Evolutionary conservation across 768 basidiomycete genomes (phyloP).

Genomic region (Auriscalpium microsporum): DNA sequence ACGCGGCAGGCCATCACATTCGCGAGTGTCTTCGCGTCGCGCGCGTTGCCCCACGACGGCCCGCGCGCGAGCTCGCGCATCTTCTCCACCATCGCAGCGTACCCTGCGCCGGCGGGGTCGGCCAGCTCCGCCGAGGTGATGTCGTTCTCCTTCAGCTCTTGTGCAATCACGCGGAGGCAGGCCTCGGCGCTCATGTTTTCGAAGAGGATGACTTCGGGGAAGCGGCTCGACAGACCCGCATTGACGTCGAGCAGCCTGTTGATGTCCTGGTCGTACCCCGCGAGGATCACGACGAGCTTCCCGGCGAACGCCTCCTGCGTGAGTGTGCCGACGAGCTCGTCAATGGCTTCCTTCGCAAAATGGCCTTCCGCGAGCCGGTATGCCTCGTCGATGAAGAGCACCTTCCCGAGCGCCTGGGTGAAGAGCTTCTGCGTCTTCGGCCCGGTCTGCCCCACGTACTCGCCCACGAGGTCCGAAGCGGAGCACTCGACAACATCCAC

Average conservation of each 20-base stretch:
- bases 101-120: conserved; percentile 22
- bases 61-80: conserved; percentile 36
- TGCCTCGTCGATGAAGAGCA: conserved; percentile 67
- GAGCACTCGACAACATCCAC: conserved; percentile 59
- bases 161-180: conserved; percentile 42
- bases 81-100: conserved; percentile 29
- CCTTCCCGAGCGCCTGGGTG: conserved; percentile 57
- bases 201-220: conserved; percentile 54
- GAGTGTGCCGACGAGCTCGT: conserved; percentile 57
- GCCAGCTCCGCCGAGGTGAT: conserved; percentile 32
- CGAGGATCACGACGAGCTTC: conserved; percentile 59
- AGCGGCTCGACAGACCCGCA: conserved; percentile 57
- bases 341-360: conserved; percentile 65
- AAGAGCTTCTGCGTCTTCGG: conserved; percentile 54
- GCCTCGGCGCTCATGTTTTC: conserved; percentile 38
- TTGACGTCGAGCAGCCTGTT: conserved; percentile 51
- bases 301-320: conserved; percentile 49
- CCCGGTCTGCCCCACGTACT: conserved; percentile 66
- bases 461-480: conserved; percentile 58
- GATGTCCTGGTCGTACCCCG: conserved; percentile 65
- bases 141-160: conserved; percentile 37
- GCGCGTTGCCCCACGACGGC: conserved; percentile 61
- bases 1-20: conserved; percentile 39
- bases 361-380: conserved; percentile 53
- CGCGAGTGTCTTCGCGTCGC: conserved; percentile 49